phyloP scores from a whole-genome alignment of 257 asterid species.

The Penstemon eatonii region DNA sequence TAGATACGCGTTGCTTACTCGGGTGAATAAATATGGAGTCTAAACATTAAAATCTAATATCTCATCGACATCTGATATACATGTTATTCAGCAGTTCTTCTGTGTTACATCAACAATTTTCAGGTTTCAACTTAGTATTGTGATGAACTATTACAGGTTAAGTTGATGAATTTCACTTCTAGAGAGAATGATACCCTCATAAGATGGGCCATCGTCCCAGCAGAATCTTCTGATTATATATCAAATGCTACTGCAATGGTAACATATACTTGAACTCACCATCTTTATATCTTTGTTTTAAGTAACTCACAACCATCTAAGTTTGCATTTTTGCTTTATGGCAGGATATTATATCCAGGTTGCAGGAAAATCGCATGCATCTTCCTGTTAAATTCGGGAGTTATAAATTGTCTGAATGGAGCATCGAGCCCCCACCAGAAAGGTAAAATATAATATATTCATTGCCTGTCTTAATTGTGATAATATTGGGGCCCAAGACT shows the following conservation, averaged over 20 bases:
- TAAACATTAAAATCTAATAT: constrained; percentile 5
- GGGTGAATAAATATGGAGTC: constrained; percentile 12
- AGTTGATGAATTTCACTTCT: constrained; percentile 56
- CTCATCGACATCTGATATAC: constrained; percentile 4
- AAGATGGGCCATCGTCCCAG: constrained; percentile 76
- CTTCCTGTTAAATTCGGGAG: constrained; percentile 82
- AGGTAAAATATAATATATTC: constrained; percentile 41
- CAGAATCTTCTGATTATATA: constrained; percentile 53
- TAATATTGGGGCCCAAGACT: constrained; percentile 1
- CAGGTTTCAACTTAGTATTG: constrained; percentile 28
- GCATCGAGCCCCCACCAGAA: constrained; percentile 53
- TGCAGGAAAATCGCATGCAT: constrained; percentile 50
- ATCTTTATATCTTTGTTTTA: constrained; percentile 19
- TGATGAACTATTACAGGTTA: constrained; percentile 59
- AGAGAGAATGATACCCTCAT: constrained; percentile 62
- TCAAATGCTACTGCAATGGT: constrained; percentile 75
- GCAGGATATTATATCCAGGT: constrained; percentile 66
- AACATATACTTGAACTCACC: constrained; percentile 23
- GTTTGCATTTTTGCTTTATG: constrained; percentile 17
- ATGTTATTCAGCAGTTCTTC: constrained; percentile 25
- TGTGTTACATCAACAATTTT: constrained; percentile 12
- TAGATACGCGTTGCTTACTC: constrained; percentile 33
- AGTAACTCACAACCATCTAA: constrained; percentile 23
- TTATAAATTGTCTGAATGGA: constrained; percentile 65
- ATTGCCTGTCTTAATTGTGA: constrained; percentile 2